Base-by-base conservation (phyloP, 257 asterid genomes). In the Ehretia macrophylla region DNA sequence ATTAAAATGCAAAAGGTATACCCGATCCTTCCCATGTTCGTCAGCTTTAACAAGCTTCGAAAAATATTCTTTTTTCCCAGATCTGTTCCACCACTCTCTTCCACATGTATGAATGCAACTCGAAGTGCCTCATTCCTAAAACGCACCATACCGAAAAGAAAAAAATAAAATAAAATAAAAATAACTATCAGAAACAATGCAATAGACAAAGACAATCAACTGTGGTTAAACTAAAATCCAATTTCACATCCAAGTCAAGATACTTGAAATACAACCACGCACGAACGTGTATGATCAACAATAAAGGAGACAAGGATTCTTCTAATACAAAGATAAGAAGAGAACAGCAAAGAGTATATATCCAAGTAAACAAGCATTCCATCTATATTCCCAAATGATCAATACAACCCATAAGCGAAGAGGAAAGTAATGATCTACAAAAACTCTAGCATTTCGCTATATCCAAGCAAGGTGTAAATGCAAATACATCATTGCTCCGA, bases 11-110 rank as follows among this genome's bases (percentile, higher is more conserved):
- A 72, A 59, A 51, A 55, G 40, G 37, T 21, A 32, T 71, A 88
- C 98, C 99, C 88, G 95, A 83, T 92, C 99, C 74, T 92, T 92
- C 63, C 99, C 99, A 46, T 86, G 79, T 21, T 75, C 94, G 72
- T 88, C 97, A 74, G 95, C 95, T 80, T 92, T 92, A 38, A 92
- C 94, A 70, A 92, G 96, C 79, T 92, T 92, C 4, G 98, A 92
- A 73, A 86, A 92, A 65, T 73, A 92, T 74, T 83, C 91, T 72
- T 81, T 86, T 10, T 63, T 70, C 64, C 98, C 98, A n/a, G n/a
- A 68, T 80, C 88, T 32, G 78, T 71, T 54, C 68, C 80, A 61
- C 60, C 72, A 74, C 65, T 72, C 69, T 92, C 99, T 77, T 92
- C 97, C 55, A 74, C 86, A 39, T 92, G 97, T 67, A 92, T 88